Percentiles rank a stretch among this genome's conserved stretches.
phyloP scores from a whole-genome alignment of 768 basidiomycete species.

The Scleroderma bovista region DNA sequence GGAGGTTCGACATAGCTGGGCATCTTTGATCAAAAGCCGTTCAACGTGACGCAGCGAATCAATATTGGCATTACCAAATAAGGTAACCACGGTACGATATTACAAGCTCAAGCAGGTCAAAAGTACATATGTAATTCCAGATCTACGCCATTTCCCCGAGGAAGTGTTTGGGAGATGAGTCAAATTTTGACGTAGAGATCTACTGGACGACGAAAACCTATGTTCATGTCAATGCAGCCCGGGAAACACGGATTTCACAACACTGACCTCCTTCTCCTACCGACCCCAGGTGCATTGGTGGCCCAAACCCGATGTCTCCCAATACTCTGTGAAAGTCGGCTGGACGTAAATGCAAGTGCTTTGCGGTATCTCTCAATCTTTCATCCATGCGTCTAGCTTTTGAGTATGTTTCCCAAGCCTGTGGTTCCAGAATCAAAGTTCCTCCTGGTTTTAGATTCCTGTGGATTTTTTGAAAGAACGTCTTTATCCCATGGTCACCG shows the following conservation, averaged over 20 bases:
- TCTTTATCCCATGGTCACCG: slow-evolving; percentile 65
- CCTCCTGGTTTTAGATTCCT: slow-evolving; percentile 57
- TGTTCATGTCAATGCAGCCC: not conserved
- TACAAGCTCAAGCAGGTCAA: too few relatives aligned
- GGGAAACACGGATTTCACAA: not conserved
- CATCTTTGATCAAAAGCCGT: not conserved
- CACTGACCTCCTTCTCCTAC: slow-evolving; percentile 61
- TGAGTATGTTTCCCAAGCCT: slow-evolving; percentile 78
- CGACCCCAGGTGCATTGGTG: slow-evolving; percentile 42
- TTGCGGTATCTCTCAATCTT: slow-evolving; percentile 57
- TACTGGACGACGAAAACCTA: slow-evolving; percentile 42
- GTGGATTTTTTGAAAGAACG: slow-evolving; percentile 63
- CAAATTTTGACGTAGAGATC: slow-evolving; percentile 2
- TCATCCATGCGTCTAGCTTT: slow-evolving; percentile 69
- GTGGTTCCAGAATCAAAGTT: slow-evolving; percentile 73
- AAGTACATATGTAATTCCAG: too few relatives aligned
- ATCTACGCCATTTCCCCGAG: not conserved
- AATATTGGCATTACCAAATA: too few relatives aligned
- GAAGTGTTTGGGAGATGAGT: too few relatives aligned
- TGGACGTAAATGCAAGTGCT: slow-evolving; percentile 52
- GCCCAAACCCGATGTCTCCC: slow-evolving; percentile 55
- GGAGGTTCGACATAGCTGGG: slow-evolving; percentile 53
- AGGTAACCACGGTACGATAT: too few relatives aligned
- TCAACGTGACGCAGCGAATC: too few relatives aligned
- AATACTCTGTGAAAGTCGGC: slow-evolving; percentile 55